phyloP scores from a whole-genome alignment of 179 eudicot species.

The Camellia oleifera region DNA sequence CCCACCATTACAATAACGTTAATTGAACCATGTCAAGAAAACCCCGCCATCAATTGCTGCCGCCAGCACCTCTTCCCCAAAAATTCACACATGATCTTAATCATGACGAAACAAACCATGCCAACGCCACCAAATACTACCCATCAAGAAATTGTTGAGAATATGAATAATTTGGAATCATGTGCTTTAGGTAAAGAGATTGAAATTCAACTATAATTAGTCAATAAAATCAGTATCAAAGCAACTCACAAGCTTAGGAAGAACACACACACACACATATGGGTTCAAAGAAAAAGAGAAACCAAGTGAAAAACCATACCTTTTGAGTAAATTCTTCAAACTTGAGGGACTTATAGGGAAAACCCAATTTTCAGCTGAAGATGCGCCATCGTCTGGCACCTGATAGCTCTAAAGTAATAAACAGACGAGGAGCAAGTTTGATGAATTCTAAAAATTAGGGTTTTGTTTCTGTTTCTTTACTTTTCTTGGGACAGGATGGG shows the following conservation, averaged over 20 bases:
- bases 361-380: neutral
- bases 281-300: neutral
- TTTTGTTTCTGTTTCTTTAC: neutral
- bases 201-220: neutral
- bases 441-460: conserved; percentile 2
- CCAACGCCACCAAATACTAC: neutral
- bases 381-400: neutral
- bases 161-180: neutral
- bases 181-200: neutral
- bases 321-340: conserved; percentile 1
- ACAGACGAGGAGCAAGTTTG: neutral
- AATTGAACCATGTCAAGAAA: neutral
- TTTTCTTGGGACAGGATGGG: neutral
- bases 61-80: neutral
- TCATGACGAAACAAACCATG: neutral
- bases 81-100: neutral
- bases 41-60: neutral
- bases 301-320: neutral
- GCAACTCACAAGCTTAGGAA: neutral
- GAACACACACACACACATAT: neutral
- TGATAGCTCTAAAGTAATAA: neutral
- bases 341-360: conserved; percentile 5
- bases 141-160: neutral
- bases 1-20: neutral
- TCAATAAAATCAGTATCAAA: conserved; percentile 2